A percentile compares a stretch with the other conserved stretches of the same genome.
Conservation (phyloP, 1,139 yeast genomes). For the Sugiyamaella castrensis region DNA sequence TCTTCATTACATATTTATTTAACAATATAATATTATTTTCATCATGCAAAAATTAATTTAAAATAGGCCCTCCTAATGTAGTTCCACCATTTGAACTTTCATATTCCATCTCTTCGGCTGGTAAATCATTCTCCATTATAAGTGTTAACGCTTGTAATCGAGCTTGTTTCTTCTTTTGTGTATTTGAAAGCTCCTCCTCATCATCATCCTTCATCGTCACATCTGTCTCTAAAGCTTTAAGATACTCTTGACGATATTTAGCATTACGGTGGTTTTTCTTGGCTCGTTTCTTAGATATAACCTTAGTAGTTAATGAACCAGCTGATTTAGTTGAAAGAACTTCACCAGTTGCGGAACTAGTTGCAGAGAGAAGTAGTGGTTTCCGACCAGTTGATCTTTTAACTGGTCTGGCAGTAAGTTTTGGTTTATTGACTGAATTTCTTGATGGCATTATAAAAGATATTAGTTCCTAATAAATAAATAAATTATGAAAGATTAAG, state of each 20-base stretch:
- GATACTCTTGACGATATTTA: conserved; percentile 46
- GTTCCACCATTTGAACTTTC: conserved; percentile 67
- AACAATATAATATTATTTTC: no score
- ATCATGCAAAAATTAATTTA: conserved; percentile 2
- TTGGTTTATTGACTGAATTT: conserved; percentile 78
- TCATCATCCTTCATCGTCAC: conserved; percentile 52
- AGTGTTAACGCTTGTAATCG: conserved; percentile 29
- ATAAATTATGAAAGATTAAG: background rate
- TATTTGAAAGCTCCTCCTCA: conserved; percentile 33
- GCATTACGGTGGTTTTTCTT: conserved; percentile 78
- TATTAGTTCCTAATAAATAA: background rate
- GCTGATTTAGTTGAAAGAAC: conserved; percentile 58
- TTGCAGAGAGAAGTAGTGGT: conserved; percentile 12
- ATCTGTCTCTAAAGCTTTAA: conserved; percentile 27
- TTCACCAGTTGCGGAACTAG: conserved; percentile 8
- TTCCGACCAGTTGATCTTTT: conserved; percentile 12
- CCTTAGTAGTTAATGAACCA: conserved; percentile 43
- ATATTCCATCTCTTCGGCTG: conserved; percentile 49
- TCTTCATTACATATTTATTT: no score
- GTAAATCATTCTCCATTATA: conserved; percentile 63
- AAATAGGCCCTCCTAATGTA: conserved; percentile 67
- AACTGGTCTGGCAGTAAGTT: conserved; percentile 52
- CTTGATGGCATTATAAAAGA: conserved; percentile 61
- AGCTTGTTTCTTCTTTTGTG: conserved; percentile 34
- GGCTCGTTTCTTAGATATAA: conserved; percentile 72